Evolutionary conservation across 2,329 filamentous ascomycete genomes (phyloP).

Genomic region (Daldinia eschscholtzii): DNA sequence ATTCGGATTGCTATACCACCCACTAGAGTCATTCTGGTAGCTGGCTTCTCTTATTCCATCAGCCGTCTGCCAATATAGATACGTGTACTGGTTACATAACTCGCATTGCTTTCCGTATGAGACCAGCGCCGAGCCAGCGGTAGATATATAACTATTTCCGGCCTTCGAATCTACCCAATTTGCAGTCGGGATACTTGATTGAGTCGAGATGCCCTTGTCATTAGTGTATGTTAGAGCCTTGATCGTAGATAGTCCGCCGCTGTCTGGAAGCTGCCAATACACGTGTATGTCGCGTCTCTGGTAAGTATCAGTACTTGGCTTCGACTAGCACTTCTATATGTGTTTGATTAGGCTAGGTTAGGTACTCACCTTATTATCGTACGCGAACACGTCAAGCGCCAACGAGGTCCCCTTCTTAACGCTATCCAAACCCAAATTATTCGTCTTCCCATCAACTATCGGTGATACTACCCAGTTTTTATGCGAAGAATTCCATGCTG

Average conservation of each 20-base stretch:
- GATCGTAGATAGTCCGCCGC: slow-evolving; percentile 41
- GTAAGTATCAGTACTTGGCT: slow-evolving; percentile 12
- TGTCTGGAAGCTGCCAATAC: slow-evolving; percentile 46
- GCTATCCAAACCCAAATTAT: slow-evolving; percentile 37
- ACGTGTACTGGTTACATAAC: slow-evolving; percentile 48
- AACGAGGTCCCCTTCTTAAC: slow-evolving; percentile 42
- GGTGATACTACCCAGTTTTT: slow-evolving; percentile 48
- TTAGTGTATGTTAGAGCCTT: slow-evolving; percentile 41
- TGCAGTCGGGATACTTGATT: slow-evolving; percentile 24
- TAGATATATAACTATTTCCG: slow-evolving; percentile 42
- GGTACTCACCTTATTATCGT: slow-evolving; percentile 29
- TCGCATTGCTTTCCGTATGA: slow-evolving; percentile 50
- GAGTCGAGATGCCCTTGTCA: slow-evolving; percentile 38
- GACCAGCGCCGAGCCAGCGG: slow-evolving; percentile 43
- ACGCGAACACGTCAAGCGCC: slow-evolving; percentile 38
- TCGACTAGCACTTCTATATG: background rate
- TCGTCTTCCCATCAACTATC: slow-evolving; percentile 46
- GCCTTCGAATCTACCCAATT: slow-evolving; percentile 44
- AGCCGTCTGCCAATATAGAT: slow-evolving; percentile 47
- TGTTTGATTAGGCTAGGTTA: background rate
- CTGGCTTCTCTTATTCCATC: slow-evolving; percentile 39
- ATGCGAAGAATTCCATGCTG: slow-evolving; percentile 48
- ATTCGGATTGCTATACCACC: slow-evolving; percentile 31
- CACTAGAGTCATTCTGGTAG: slow-evolving; percentile 30
- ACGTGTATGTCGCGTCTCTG: slow-evolving; percentile 43